Conservation (phyloP, 306 rosid genomes). For the Prunus salicina region DNA sequence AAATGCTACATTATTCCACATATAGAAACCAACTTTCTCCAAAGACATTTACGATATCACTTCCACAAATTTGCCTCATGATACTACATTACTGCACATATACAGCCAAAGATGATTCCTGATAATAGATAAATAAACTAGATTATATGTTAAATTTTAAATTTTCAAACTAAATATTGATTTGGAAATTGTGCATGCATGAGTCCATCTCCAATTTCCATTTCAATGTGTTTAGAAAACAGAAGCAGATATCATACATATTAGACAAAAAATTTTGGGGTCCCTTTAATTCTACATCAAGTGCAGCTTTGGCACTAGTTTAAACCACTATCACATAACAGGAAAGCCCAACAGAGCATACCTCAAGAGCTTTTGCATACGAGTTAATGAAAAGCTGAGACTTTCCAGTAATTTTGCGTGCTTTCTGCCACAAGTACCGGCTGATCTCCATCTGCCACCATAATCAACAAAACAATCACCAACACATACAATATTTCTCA, state of each 20-base stretch:
- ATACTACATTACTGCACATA: too few relatives aligned
- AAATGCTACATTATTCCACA: not conserved
- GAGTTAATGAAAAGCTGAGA: conserved; percentile 93
- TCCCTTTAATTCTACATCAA: not conserved
- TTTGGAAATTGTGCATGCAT: not conserved
- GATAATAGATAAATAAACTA: not conserved
- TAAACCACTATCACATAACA: not conserved
- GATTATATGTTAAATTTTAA: not conserved
- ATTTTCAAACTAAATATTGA: not conserved
- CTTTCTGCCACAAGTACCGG: conserved; percentile 86
- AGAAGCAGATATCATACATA: not conserved
- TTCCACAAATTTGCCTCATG: not conserved
- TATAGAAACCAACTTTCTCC: not conserved
- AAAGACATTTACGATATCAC: not conserved
- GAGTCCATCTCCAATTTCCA: not conserved
- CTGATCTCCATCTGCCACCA: conserved; percentile 94
- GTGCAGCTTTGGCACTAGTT: not conserved
- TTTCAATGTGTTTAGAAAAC: not conserved
- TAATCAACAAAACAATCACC: conserved; percentile 1
- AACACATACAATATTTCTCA: not conserved
- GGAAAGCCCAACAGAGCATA: conserved; percentile 21
- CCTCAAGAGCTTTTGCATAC: conserved; percentile 98
- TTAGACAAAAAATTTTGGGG: not conserved
- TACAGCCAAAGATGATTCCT: not conserved
- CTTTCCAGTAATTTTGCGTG: conserved; percentile 89